Base-by-base conservation (phyloP, 352 stramenopile species). In the Pythium monospermum region DNA sequence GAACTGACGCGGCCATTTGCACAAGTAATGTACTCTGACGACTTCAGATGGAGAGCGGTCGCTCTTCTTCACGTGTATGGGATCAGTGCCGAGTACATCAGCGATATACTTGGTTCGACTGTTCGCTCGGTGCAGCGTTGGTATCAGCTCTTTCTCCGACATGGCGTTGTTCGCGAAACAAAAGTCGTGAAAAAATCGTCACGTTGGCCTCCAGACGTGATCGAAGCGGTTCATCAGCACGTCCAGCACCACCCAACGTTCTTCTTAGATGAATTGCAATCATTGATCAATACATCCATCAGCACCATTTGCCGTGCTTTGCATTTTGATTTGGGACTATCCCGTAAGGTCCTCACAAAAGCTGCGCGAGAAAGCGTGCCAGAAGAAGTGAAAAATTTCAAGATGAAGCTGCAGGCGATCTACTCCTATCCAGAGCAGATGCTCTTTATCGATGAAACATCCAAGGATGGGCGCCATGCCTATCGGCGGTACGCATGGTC, bases 261-360 rank as follows among this genome's bases (percentile, higher is more conserved):
- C 48, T 69, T 59, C 46, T 23, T 69, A 2, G 61, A 65, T 36
- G 49, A 69, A 36, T 50, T 69, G 6, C 37, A 53, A 13, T 48
- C 27, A 6, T n/a, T 23, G 11, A 3, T 48, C 19, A 53, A 45
- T 25, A 16, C 51, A 7, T 58, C 33, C 1, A 36, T 36, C 3
- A 15, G 37, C 0, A 68, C 53, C 3, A 68, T 68, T 21, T 68
- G 59, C 27, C 37, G 53, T 12, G 43, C 45, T 10, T 38, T 63
- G 3, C 27, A 45, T 19, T 64, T 68, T 19, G 47, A 64, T 42
- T 23, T 64, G 10, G 21, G 45, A n/a, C 12, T 60, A 10, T 44
- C 49, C 2, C 48, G 53, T n/a, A 68, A 61, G 21, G 47, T 60
- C 1, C 45, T 63, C 0, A 55, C 48, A 4, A 49, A 53, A 31